Conservation (phyloP, 2,329 filamentous ascomycete species). For the Pyrenochaeta sp. region DNA sequence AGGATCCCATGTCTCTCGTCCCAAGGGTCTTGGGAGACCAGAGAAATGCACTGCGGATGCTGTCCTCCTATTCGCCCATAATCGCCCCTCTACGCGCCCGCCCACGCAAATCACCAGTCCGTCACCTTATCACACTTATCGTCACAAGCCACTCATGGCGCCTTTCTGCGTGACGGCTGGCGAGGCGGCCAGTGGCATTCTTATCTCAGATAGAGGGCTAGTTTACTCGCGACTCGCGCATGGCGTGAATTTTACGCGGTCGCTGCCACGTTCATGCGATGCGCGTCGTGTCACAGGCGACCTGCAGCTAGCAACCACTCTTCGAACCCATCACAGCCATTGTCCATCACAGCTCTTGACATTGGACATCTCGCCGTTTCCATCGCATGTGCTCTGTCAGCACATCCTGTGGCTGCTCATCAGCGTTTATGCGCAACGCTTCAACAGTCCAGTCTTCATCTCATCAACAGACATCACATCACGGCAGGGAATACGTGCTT, state of each 20-base stretch:
- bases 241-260: slow-evolving; percentile 21
- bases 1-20: too few species aligned
- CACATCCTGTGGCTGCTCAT: slow-evolving; percentile 3
- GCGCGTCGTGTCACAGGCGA: slow-evolving; percentile 12
- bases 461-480: too few species aligned
- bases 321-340: slow-evolving; percentile 17
- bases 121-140: slow-evolving; percentile 16
- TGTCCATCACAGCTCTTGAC: slow-evolving; percentile 10
- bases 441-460: neutral
- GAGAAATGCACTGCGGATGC: slow-evolving; percentile 9
- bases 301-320: slow-evolving; percentile 13
- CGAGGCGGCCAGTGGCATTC: neutral
- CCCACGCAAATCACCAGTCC: slow-evolving; percentile 11
- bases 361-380: slow-evolving; percentile 14
- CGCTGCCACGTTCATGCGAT: slow-evolving; percentile 19
- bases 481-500: slow-evolving; percentile 1
- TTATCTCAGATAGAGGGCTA: slow-evolving; percentile 7
- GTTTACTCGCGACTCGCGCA: slow-evolving; percentile 13
- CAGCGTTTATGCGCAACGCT: neutral
- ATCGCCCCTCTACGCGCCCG: slow-evolving; percentile 22
- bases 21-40: too few species aligned
- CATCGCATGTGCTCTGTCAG: slow-evolving; percentile 11
- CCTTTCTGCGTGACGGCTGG: slow-evolving; percentile 1
- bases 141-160: slow-evolving; percentile 9
- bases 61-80: slow-evolving; percentile 13